Conservation (phyloP, 2,329 filamentous ascomycete genomes). For the Trichoderma sp. region DNA sequence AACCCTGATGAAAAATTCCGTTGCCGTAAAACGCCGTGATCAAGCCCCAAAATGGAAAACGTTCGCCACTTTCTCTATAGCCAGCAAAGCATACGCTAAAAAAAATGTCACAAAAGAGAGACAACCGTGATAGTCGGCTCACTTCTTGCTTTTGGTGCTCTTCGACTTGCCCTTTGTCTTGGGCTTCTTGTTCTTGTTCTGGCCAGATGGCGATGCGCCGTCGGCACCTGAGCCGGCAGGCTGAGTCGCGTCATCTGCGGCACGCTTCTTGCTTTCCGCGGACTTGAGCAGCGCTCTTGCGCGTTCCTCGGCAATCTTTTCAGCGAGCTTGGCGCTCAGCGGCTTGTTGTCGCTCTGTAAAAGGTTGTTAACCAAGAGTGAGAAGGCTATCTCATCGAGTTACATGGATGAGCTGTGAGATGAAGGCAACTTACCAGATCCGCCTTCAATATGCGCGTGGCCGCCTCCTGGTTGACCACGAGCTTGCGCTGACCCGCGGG, state of each 20-base stretch:
- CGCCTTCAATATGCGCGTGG: constrained; percentile 78
- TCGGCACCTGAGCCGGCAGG: constrained; percentile 32
- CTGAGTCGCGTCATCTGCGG: constrained; percentile 41
- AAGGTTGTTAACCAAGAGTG: constrained; percentile 25
- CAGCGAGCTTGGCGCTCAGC: constrained; percentile 55
- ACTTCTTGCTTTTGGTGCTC: constrained; percentile 3
- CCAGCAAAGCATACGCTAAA: neutral
- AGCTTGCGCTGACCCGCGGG: constrained; percentile 56
- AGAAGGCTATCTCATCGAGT: neutral
- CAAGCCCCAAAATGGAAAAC: neutral
- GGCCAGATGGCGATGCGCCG: constrained; percentile 33
- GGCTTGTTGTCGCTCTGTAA: constrained; percentile 53
- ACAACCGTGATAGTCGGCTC: neutral
- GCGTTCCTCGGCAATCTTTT: constrained; percentile 60
- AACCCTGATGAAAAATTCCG: neutral
- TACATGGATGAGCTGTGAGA: neutral
- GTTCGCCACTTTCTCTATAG: neutral
- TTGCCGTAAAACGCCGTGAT: neutral
- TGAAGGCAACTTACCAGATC: constrained; percentile 61
- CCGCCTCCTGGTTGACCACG: constrained; percentile 73
- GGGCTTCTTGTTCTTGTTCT: constrained; percentile 41
- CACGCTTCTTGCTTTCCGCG: constrained; percentile 50
- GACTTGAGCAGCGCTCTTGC: constrained; percentile 55
- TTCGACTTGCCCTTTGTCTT: constrained; percentile 38
- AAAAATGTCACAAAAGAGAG: neutral